Evolutionary conservation across 2,329 filamentous ascomycete species (phyloP).

Genomic region (Cladosporium sp.): DNA sequence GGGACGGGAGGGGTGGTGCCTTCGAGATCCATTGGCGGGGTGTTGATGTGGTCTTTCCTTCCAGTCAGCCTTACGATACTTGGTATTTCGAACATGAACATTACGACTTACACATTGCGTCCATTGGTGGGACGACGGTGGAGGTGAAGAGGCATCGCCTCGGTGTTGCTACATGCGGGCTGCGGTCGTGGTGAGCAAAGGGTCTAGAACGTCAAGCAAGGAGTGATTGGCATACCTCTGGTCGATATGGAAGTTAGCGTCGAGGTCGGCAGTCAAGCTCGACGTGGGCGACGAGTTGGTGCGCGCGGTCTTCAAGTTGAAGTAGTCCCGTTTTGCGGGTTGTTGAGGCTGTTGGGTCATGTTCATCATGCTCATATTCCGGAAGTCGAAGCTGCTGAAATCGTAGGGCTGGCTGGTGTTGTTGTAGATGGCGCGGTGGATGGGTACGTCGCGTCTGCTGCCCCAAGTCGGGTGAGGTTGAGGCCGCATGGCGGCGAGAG

Average conservation of each 20-base stretch:
- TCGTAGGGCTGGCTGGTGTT: slow-evolving; percentile 52
- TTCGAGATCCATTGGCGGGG: slow-evolving; percentile 53
- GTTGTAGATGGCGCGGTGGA: slow-evolving; percentile 46
- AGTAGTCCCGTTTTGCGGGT: slow-evolving; percentile 67
- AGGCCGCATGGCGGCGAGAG: slow-evolving; percentile 87
- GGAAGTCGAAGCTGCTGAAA: slow-evolving; percentile 69
- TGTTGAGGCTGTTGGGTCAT: slow-evolving; percentile 56
- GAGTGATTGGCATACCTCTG: slow-evolving; percentile 62
- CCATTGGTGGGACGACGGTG: slow-evolving; percentile 55
- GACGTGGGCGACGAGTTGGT: slow-evolving; percentile 92
- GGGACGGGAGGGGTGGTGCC: slow-evolving; percentile 82
- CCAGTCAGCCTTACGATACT: slow-evolving; percentile 21
- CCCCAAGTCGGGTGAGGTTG: slow-evolving; percentile 61
- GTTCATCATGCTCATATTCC: slow-evolving; percentile 59
- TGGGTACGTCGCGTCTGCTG: slow-evolving; percentile 51
- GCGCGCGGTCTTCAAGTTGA: slow-evolving; percentile 67
- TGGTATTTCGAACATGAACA: slow-evolving; percentile 12
- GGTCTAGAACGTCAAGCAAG: slow-evolving; percentile 23
- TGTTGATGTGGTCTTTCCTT: slow-evolving; percentile 39
- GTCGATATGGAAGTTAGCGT: slow-evolving; percentile 95
- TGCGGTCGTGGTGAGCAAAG: slow-evolving; percentile 46
- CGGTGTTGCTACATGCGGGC: slow-evolving; percentile 77
- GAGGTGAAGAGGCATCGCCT: slow-evolving; percentile 79
- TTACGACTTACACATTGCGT: slow-evolving; percentile 32
- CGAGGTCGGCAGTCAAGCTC: slow-evolving; percentile 87